Evolutionary conservation across 2,329 filamentous ascomycete genomes (phyloP), one percentile per base, ranked within the genome.

Genomic region (Calonectria pauciramosa): DNA sequence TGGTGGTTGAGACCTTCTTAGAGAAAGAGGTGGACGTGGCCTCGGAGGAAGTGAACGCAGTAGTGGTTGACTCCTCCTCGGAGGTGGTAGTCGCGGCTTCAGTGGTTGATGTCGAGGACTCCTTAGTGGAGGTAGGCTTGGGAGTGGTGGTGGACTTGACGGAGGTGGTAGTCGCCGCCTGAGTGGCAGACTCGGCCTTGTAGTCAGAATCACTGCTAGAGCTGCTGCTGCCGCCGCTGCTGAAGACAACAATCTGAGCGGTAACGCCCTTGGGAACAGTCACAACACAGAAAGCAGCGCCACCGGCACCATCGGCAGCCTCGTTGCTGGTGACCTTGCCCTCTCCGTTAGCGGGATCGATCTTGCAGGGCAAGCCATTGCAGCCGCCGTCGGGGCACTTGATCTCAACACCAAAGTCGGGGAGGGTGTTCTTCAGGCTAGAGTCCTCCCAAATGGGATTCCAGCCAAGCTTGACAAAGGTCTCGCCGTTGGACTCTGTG

Each of bases 391-490:
- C 89, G 9, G 90, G 89, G 82, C 94, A 96, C 81, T 93, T 91
- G 78, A 96, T 92, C 83, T 91, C 91, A 69, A 96, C 83, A 76
- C 94, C 94, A 78, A 91, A 96, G 8, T 86, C 88, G 9, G 94
- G 94, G 76, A 90, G 89, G 26, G 86, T 89, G 77, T 88, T 86
- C 60, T 88, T 88, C 81, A 95, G 85, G 23, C 87, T 66, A 76
- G 90, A 85, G 80, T 88, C 80, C 79, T 92, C 88, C 84, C 91
- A 96, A 75, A 95, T 93, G 30, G 94, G 94, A 84, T 96, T 96
- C 89, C 92, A 94, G 70, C 92, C 94, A 68, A 96, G 87, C 86
- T 95, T 96, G 79, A 95, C 89, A 82, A 90, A 96, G 1, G 94
- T 95, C 75, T 90, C 85, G 66, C 94, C 94, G 67, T 85, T 88